These are phyloP conservation scores for Arabidopsis thaliana DNA, from an alignment of 345 rosid genomes.

Conservation along the genomic window TAIR10.1 NC_003070.9:18651001-18651500, in stretches of 20 bases:
- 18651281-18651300: conserved; percentile 16
- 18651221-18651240: conserved; percentile 68
- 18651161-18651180: conserved; percentile 67
- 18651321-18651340: conserved; percentile 68
- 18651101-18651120: not conserved
- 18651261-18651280: conserved; percentile 11
- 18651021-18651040: conserved; percentile 8
- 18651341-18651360: conserved; percentile 61
- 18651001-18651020: conserved; percentile 54
- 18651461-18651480: conserved; percentile 84
- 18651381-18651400: conserved; percentile 87
- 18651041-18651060: conserved; percentile 17
- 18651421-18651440: conserved; percentile 90
- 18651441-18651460: conserved; percentile 72
- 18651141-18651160: conserved; percentile 74
- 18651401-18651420: conserved; percentile 92
- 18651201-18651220: conserved; percentile 66
- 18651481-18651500: conserved; percentile 26
- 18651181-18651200: conserved; percentile 68
- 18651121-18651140: conserved; percentile 49
- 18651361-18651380: conserved; percentile 90
- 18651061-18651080: not conserved
- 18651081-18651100: conserved; percentile 1
- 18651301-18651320: conserved; percentile 6
- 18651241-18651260: conserved; percentile 53